phyloP scores from a whole-genome alignment of 768 basidiomycete genomes.

The Kwoniella newhampshirensis region DNA sequence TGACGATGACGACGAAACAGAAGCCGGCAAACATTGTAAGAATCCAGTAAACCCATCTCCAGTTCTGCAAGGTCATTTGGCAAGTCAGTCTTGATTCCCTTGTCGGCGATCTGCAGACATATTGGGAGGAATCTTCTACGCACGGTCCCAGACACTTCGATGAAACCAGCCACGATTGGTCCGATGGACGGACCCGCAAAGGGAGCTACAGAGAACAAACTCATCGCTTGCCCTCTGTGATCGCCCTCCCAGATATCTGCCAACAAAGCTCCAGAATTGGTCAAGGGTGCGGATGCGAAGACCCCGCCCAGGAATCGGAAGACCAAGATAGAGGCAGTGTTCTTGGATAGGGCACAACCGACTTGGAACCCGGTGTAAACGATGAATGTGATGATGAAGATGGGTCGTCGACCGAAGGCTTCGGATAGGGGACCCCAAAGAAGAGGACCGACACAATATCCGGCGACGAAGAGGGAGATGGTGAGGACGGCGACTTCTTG shows the following conservation, averaged over 20 bases:
- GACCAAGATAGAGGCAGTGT: slow-evolving; percentile 53
- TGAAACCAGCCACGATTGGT: slow-evolving; percentile 54
- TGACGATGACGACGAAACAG: slow-evolving; percentile 43
- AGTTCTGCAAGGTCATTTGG: slow-evolving; percentile 19
- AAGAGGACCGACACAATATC: slow-evolving; percentile 52
- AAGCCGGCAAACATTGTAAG: slow-evolving; percentile 50
- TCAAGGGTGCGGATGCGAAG: slow-evolving; percentile 54
- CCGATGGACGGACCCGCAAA: slow-evolving; percentile 54
- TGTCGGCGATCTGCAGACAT: slow-evolving; percentile 28
- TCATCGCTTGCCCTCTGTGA: slow-evolving; percentile 53
- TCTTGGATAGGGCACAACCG: slow-evolving; percentile 54
- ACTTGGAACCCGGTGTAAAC: slow-evolving; percentile 51
- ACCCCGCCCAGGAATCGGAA: slow-evolving; percentile 55
- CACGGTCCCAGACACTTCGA: slow-evolving; percentile 44
- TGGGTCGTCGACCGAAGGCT: slow-evolving; percentile 52
- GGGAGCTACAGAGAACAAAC: slow-evolving; percentile 52
- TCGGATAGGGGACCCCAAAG: slow-evolving; percentile 53
- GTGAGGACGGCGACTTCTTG: slow-evolving; percentile 48
- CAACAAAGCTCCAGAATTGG: slow-evolving; percentile 55
- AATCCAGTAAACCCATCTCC: slow-evolving; percentile 53
- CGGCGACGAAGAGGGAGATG: slow-evolving; percentile 50
- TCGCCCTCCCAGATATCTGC: slow-evolving; percentile 55
- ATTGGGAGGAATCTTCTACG: slow-evolving; percentile 39
- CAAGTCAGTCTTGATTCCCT: background rate
- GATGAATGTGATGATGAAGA: slow-evolving; percentile 54